Evolutionary conservation across 1,284 basidiomycete genomes (phyloP), one percentile per base, ranked within the genome.

Genomic region (Amylostereum chailletii): DNA sequence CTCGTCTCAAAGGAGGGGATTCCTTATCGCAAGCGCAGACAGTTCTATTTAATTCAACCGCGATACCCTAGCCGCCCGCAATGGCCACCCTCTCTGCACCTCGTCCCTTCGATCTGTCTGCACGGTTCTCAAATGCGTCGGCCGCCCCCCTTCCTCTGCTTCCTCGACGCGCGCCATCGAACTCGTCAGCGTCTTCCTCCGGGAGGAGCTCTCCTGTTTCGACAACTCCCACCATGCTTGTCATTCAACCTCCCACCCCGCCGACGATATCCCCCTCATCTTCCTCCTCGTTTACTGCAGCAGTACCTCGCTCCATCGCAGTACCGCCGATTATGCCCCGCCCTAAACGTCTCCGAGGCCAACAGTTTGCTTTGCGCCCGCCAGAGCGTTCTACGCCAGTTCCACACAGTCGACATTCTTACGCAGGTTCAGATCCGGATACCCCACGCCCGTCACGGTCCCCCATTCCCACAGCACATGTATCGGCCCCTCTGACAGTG

Each of bases 111-210:
- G 19, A 19, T 19, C 19, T 19, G 19, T 19, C 19, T 19, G 19
- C 45, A 45, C 50, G 42, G 38, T 42, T 42, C 19, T 9, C 36
- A 41, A 83, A 81, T 63, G 63, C 67, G 29, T 76, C 81, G 11
- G 71, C 75, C 3, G 68, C 68, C 5, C 73, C 80, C 48, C 72
- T 83, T 11, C 79, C 79, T 10, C 64, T 72, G 42, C 70, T 81
- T 41, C 79, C 79, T 34, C 72, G 78, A 31, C 66, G 78, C 46
- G 57, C 63, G 27, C 19, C 40, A 42, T 10, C 8, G 7, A 7
- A 11, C 3, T 56, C 66, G 7, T 65, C 70, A 11, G 41, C 53
- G 43, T 42, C 42, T 43, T 43, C 31, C 37, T 47, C 51, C 11
- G 49, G 42, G 43, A 41, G 46, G 45, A 11, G 40, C 42, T 45